These are phyloP conservation scores for Dicorynia guianensis DNA, from an alignment of 306 rosid species.

Conservation along the genomic window DNA sequence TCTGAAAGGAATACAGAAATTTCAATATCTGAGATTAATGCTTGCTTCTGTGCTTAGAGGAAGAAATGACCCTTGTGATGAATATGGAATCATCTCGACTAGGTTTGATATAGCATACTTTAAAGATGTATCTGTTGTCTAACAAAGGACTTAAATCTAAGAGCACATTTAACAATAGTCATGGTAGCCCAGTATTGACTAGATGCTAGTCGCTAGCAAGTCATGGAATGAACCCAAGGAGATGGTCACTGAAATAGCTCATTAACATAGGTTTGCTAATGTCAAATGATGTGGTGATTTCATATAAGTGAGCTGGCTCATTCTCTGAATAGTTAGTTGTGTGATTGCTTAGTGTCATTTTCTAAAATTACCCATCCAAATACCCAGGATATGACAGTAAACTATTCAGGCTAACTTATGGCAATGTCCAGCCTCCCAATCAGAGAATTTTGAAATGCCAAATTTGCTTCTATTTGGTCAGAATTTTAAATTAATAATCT, in stretches of 20 bases:
- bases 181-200: slow-evolving; percentile 1
- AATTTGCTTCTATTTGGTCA: slow-evolving; percentile 1
- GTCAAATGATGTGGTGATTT: too few relatives aligned
- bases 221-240: slow-evolving; percentile 1
- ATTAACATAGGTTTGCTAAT: too few relatives aligned
- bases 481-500: background rate
- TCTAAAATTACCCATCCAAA: too few relatives aligned
- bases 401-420: too few relatives aligned
- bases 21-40: slow-evolving; percentile 13
- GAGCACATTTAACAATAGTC: background rate
- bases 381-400: too few relatives aligned
- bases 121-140: slow-evolving; percentile 7
- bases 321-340: too few relatives aligned
- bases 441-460: background rate
- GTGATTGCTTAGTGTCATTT: too few relatives aligned
- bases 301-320: too few relatives aligned
- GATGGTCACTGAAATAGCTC: slow-evolving; percentile 3
- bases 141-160: slow-evolving; percentile 5
- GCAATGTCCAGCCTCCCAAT: too few relatives aligned
- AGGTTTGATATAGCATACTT: slow-evolving; percentile 12
- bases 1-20: slow-evolving; percentile 16
- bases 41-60: background rate
- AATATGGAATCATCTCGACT: background rate
- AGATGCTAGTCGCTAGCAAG: background rate
- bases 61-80: slow-evolving; percentile 10